Conservation (phyloP, 192 early-diverging fungal genomes). For the Coemansia sp. region DNA sequence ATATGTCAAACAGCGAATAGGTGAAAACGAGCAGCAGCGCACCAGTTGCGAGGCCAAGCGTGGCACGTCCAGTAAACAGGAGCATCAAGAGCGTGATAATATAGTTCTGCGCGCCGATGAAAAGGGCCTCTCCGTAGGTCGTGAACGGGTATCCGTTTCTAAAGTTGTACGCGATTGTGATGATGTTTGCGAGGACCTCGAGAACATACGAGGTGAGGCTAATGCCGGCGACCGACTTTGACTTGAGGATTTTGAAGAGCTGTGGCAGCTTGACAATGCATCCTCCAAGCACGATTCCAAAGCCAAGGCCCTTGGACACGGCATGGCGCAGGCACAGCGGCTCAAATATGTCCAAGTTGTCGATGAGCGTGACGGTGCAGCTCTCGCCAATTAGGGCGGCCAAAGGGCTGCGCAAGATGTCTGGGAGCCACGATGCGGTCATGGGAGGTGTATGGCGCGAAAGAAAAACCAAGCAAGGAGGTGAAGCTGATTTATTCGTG, state of each 20-base stretch:
- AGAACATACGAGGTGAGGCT: conserved; percentile 75
- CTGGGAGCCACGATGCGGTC: conserved; percentile 53
- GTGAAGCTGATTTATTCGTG: no score
- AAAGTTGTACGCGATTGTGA: conserved; percentile 82
- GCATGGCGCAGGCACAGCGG: conserved; percentile 73
- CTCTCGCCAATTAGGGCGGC: conserved; percentile 73
- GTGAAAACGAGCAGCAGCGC: conserved; percentile 47
- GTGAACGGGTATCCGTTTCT: conserved; percentile 82
- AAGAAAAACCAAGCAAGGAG: background rate
- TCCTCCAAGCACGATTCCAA: conserved; percentile 94
- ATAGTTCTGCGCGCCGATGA: conserved; percentile 82
- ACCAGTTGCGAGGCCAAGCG: conserved; percentile 18
- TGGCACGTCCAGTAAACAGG: conserved; percentile 50
- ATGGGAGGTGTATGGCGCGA: no score
- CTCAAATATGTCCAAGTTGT: conserved; percentile 67
- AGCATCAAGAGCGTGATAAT: conserved; percentile 71
- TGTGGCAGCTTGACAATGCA: conserved; percentile 95
- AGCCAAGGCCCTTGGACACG: conserved; percentile 84
- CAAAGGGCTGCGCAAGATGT: conserved; percentile 59
- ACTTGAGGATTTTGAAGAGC: conserved; percentile 82
- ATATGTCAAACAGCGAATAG: conserved; percentile 53
- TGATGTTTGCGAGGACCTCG: conserved; percentile 76
- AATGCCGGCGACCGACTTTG: conserved; percentile 72
- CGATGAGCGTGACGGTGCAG: conserved; percentile 73
- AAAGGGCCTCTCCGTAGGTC: conserved; percentile 81